phyloP scores from a whole-genome alignment of 306 rosid species.

The Coriaria nepalensis region DNA sequence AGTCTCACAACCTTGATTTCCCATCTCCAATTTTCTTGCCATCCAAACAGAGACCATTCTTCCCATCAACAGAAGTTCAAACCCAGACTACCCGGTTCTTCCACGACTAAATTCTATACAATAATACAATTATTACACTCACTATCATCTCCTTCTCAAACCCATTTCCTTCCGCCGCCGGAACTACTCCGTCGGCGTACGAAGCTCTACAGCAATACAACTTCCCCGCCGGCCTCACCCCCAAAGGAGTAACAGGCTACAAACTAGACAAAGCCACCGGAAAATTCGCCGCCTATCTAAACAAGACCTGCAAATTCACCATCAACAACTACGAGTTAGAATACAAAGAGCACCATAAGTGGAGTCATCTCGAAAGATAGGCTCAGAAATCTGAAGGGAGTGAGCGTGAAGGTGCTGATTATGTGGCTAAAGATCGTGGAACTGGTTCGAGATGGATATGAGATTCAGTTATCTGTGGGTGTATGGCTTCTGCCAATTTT shows the following conservation, averaged over 20 bases:
- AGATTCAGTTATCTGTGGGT: conserved; percentile 41
- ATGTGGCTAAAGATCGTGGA: conserved; percentile 48
- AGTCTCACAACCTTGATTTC: too few species aligned
- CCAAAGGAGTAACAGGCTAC: conserved; percentile 38
- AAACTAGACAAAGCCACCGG: conserved; percentile 32
- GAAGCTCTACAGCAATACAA: conserved; percentile 34
- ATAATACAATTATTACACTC: conserved; percentile 1
- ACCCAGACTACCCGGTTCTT: not conserved
- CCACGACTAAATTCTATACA: not conserved
- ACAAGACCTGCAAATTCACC: conserved; percentile 21
- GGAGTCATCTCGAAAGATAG: conserved; percentile 33
- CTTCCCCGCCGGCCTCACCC: conserved; percentile 57
- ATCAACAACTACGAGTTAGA: conserved; percentile 26
- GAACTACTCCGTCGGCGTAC: conserved; percentile 31
- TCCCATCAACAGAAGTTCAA: not conserved
- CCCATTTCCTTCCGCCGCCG: conserved; percentile 1
- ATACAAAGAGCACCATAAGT: conserved; percentile 26
- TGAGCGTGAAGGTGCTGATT: conserved; percentile 34
- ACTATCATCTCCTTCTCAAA: conserved; percentile 7
- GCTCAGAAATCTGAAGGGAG: conserved; percentile 33
- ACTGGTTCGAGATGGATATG: conserved; percentile 19
- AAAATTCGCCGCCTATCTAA: conserved; percentile 21
- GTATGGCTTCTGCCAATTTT: conserved; percentile 32
- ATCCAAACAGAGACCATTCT: too few species aligned
- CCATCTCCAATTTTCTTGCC: too few species aligned